Evolutionary conservation across 768 basidiomycete species (phyloP), one percentile per base, ranked within the genome.

Genomic region (Russula compacta): DNA sequence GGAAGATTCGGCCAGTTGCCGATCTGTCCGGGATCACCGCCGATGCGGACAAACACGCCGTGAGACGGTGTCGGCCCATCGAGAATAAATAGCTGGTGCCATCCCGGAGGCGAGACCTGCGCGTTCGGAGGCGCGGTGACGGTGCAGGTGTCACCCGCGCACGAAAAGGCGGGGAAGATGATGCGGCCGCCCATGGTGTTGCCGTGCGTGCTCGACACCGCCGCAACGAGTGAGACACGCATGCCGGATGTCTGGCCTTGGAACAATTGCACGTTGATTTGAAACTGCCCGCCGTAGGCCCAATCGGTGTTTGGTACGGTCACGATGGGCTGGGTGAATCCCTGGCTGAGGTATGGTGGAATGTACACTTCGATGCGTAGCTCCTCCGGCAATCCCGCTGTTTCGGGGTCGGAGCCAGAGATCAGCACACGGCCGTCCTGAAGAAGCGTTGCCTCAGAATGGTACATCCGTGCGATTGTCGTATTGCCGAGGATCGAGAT

Each of bases 331-430:
- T 86, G 87, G 5, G 64, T 70, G 63, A 78, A 73, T 10, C 87
- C 87, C 64, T 80, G 73, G 63, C 74, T 83, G 61, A 92, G 79
- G 72, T 95, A 98, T 15, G 89, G 90, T 6, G 95, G 95, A 67
- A 89, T 81, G 74, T 95, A 97, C 32, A 86, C 84, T 70, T 87
- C 79, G 64, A 80, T 80, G 12, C 92, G 81, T 73, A 90, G 86
- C 69, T 95, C 90, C 64, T 93, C 84, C 0, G 85, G 83, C 67
- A 83, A 87, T 39, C 75, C 77, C 57, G 64, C 56, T 15, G 83
- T 83, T 69, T 86, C 74, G 7, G 85, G 87, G 66, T 87, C 89
- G 10, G 86, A 89, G 0, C 89, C 89, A 9, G 89, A 87, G 42
- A 92, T 77, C 49, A 91, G 73, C 35, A 91, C 80, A 6, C 86